A percentile compares a stretch with the other conserved stretches of the same genome.
Evolutionary conservation across 495 filamentous ascomycete species (phyloP).

Genomic region (Podospora pseudopauciseta): DNA sequence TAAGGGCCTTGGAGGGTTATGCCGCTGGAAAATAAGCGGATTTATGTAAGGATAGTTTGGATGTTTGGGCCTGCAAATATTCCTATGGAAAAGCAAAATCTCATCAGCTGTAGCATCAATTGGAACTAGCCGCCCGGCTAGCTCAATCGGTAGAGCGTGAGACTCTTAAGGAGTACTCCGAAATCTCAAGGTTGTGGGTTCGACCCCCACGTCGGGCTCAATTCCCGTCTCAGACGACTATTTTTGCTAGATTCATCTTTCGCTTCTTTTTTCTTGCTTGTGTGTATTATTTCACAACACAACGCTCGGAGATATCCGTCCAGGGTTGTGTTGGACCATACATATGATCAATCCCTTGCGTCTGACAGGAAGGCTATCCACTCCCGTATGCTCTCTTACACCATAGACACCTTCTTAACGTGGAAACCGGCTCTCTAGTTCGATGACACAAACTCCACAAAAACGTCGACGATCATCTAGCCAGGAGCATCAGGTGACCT

Average conservation of each 20-base stretch:
- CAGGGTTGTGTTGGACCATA: neutral
- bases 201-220: slow-evolving; percentile 34
- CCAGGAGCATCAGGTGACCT: neutral
- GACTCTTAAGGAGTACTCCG: slow-evolving; percentile 24
- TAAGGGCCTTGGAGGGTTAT: too few relatives aligned
- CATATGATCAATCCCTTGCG: neutral
- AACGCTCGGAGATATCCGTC: neutral
- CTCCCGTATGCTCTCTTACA: neutral
- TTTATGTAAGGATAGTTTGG: neutral
- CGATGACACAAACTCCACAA: neutral
- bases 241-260: slow-evolving; percentile 5
- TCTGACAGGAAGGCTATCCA: neutral
- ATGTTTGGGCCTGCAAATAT: too few relatives aligned
- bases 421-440: neutral
- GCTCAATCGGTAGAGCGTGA: slow-evolving; percentile 81
- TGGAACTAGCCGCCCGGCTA: slow-evolving; percentile 44
- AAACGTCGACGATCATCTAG: neutral
- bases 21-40: neutral
- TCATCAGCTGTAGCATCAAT: neutral
- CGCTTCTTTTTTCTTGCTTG: neutral
- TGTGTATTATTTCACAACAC: neutral
- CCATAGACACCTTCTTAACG: neutral
- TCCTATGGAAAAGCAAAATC: neutral
- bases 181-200: slow-evolving; percentile 34
- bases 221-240: slow-evolving; percentile 25